A percentile compares a stretch with the other conserved stretches of the same genome.
Conservation (phyloP, 2,329 filamentous ascomycete species). For the Fusarium nematophilum region DNA sequence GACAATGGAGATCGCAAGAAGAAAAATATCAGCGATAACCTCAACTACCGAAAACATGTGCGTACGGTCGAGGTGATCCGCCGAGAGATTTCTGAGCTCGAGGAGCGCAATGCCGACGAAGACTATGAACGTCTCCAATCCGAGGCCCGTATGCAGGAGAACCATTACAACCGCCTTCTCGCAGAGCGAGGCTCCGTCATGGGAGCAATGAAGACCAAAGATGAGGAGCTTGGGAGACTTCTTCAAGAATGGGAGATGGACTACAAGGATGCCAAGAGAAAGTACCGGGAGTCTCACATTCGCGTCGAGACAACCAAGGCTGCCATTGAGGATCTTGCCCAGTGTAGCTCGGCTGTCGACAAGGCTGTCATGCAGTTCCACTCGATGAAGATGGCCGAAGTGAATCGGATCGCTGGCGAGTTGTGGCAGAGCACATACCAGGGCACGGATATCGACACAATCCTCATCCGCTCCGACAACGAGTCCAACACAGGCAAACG, state of each 20-base stretch:
- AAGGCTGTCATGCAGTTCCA: constrained; percentile 99
- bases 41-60: constrained; percentile 83
- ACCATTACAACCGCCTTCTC: constrained; percentile 73
- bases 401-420: constrained; percentile 93
- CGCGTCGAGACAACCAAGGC: constrained; percentile 92
- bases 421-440: constrained; percentile 98
- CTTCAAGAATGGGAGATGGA: constrained; percentile 84
- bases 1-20: constrained; percentile 85
- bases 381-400: constrained; percentile 96
- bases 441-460: constrained; percentile 96
- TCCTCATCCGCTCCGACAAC: constrained; percentile 92
- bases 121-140: constrained; percentile 80
- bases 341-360: constrained; percentile 86
- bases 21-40: constrained; percentile 88
- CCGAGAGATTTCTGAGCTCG: constrained; percentile 77
- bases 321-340: constrained; percentile 87
- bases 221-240: constrained; percentile 80
- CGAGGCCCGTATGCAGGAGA: constrained; percentile 76
- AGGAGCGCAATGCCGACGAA: constrained; percentile 82
- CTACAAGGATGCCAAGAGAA: constrained; percentile 82
- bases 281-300: constrained; percentile 90
- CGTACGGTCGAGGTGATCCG: constrained; percentile 75
- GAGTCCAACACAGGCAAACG: constrained; percentile 80
- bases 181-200: constrained; percentile 80
- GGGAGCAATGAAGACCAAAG: constrained; percentile 85